Conservation (phyloP, 2,329 filamentous ascomycete genomes). For the Cadophora sp. region DNA sequence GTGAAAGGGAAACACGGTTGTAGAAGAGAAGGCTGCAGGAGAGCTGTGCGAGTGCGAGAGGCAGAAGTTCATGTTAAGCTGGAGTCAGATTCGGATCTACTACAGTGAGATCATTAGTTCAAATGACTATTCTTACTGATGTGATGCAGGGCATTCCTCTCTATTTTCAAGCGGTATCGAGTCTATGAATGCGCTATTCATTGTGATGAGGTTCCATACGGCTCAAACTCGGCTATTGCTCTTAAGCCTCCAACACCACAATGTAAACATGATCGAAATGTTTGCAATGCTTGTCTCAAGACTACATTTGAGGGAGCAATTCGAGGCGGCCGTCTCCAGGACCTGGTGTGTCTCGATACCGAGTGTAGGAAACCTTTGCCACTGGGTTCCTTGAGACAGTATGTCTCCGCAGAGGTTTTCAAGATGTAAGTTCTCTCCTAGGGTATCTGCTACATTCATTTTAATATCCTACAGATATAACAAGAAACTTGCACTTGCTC, state of each 20-base stretch:
- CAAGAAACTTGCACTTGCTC: conserved; percentile 14
- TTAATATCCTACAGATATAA: conserved; percentile 10
- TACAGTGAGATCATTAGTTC: neutral
- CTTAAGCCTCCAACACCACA: conserved; percentile 16
- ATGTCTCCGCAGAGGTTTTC: conserved; percentile 15
- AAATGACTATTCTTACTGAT: neutral
- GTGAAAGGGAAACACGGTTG: conserved; percentile 22
- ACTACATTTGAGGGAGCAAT: conserved; percentile 16
- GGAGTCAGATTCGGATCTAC: neutral
- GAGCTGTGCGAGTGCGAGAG: conserved; percentile 13
- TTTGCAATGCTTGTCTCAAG: conserved; percentile 18
- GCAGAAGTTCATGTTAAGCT: neutral
- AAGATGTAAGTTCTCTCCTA: conserved; percentile 14
- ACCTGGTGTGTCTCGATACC: conserved; percentile 17
- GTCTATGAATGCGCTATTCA: conserved; percentile 23
- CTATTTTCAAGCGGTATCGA: neutral
- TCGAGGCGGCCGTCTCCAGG: conserved; percentile 11
- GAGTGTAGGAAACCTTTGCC: conserved; percentile 19
- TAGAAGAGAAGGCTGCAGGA: conserved; percentile 16
- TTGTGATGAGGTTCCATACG: conserved; percentile 18
- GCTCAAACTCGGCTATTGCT: neutral
- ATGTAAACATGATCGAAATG: conserved; percentile 25
- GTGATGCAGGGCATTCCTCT: neutral
- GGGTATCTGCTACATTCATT: neutral
- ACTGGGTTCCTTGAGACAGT: neutral